phyloP scores from a whole-genome alignment of 2,329 filamentous ascomycete genomes.

The Pseudogymnoascus sp. region DNA sequence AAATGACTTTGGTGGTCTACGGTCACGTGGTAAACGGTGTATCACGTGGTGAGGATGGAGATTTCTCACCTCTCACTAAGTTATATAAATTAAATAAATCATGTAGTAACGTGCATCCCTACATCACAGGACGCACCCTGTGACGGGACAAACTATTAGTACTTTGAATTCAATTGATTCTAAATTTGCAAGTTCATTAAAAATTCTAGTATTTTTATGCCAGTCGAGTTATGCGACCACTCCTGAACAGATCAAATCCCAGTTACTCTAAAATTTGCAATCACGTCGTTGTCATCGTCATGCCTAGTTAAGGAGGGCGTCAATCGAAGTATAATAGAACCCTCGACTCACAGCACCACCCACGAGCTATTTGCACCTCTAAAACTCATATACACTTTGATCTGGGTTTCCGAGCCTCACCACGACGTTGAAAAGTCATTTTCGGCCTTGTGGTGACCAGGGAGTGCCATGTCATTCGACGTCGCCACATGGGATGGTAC shows the following conservation, averaged over 20 bases:
- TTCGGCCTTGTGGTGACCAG: not conserved
- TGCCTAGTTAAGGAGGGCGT: conserved; percentile 12
- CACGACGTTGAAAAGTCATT: not conserved
- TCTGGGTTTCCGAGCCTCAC: conserved; percentile 17
- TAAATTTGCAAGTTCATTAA: too few species aligned
- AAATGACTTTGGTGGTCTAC: too few species aligned
- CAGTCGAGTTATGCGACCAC: conserved; percentile 15
- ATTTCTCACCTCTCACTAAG: too few species aligned
- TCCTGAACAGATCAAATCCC: conserved; percentile 14
- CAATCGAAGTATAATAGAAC: conserved; percentile 14
- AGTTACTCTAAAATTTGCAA: conserved; percentile 16
- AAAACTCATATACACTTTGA: conserved; percentile 18
- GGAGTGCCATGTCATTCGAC: not conserved
- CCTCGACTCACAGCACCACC: conserved; percentile 15
- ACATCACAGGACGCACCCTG: too few species aligned
- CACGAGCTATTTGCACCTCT: conserved; percentile 18
- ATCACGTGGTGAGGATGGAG: too few species aligned
- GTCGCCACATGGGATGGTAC: not conserved
- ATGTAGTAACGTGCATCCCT: not conserved
- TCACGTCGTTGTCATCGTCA: conserved; percentile 12
- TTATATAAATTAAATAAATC: too few species aligned
- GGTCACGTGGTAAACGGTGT: too few species aligned
- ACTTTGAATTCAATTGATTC: too few species aligned
- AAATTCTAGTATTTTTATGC: not conserved
- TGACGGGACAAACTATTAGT: too few species aligned